Evolutionary conservation across 2,329 filamentous ascomycete genomes (phyloP), one percentile per base, ranked within the genome.

Genomic region (Macroventuria anomochaeta): DNA sequence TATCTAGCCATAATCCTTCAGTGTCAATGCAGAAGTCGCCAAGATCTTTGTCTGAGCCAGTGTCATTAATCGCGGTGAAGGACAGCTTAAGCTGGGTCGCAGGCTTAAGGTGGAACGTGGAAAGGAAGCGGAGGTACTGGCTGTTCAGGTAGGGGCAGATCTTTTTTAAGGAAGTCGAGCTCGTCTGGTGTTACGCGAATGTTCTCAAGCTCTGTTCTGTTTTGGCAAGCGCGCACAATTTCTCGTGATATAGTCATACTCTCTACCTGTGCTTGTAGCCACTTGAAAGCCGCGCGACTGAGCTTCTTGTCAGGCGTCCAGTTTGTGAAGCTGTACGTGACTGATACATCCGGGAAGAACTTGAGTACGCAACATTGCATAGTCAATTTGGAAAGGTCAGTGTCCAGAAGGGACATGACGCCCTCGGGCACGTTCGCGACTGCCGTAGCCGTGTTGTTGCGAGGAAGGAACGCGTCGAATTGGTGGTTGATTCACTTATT

Each of bases 251-350:
- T 10, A 10, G 2, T 6, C 59, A n/a, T 74, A 91, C 89, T 93
- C 64, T 84, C 82, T 64, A 97, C 89, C 73, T 99, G 93, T 38
- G 86, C 79, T 66, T 90, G 79, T 1, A 99, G 82, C 95, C 95
- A 99, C 41, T 82, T 81, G 76, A 91, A 96, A 25, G 91, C 95
- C 50, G 83, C 83, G 64, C 91, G 85, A 21, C 86, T 96, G 54
- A 99, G 81, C 73, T 93, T 92, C 86, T 97, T 96, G 57, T 96
- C 87, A 7, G 91, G 91, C 1, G 95, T 99, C 43, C 95, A 89
- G 74, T 99, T 99, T 44, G 92, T 97, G 78, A 96, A 97, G 55
- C 89, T 86, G 72, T 97, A 99, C 2, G 90, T 92, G 53, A 97
- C 95, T 37, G 88, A 84, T 66, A 74, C 79, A 54, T 93, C 82